phyloP scores from a whole-genome alignment of 257 asterid species.

The Nicotiana paniculata region DNA sequence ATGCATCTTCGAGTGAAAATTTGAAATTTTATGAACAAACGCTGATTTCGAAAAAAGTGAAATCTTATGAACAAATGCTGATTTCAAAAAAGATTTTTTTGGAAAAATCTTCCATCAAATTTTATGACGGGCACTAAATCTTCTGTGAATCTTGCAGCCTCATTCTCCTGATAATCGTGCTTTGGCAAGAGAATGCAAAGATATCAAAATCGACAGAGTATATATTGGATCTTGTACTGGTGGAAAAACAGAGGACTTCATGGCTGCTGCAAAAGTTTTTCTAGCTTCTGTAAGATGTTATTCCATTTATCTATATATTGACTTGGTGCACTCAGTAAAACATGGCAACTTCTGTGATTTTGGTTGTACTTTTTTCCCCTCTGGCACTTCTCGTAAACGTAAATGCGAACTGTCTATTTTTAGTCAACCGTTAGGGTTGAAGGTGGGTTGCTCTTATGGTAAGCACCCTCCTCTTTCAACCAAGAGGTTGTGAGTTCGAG shows the following conservation, averaged over 20 bases:
- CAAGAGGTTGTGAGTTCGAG: neutral
- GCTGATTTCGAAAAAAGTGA: too few species aligned
- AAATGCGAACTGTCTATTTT: neutral
- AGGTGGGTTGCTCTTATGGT: neutral
- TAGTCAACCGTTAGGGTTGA: neutral
- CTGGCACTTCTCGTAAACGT: neutral
- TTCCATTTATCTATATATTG: neutral
- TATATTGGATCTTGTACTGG: constrained; percentile 99
- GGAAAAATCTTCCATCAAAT: too few species aligned
- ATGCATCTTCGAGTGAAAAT: too few species aligned
- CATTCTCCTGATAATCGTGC: constrained; percentile 99
- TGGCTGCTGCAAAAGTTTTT: constrained; percentile 95
- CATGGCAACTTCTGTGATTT: neutral
- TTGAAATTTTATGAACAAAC: too few species aligned
- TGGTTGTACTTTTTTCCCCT: neutral
- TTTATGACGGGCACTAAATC: neutral
- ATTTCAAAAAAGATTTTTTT: too few species aligned
- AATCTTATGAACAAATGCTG: too few species aligned
- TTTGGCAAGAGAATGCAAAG: constrained; percentile 95
- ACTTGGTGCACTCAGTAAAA: neutral
- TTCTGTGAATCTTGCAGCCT: constrained; percentile 47
- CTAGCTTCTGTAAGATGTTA: constrained; percentile 65
- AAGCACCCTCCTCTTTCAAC: neutral
- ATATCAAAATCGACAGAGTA: constrained; percentile 90
- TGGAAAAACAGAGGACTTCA: constrained; percentile 97